Evolutionary conservation across 2,329 filamentous ascomycete genomes (phyloP).

Genomic region (Penicillium sp.): DNA sequence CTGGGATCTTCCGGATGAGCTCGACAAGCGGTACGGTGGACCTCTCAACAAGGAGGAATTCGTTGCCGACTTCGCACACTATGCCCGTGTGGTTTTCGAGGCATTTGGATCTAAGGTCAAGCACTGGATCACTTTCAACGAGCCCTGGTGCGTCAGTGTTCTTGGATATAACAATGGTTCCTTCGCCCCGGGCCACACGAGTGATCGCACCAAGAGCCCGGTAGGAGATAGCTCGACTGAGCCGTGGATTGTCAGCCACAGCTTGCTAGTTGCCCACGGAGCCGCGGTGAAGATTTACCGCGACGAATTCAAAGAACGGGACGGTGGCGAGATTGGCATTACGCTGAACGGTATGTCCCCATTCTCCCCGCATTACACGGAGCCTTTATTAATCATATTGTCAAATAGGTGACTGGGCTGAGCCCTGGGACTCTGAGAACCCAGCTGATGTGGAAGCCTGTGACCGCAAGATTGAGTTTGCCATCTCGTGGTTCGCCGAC

Average conservation of each 20-base stretch:
- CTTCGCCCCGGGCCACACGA: constrained; percentile 79
- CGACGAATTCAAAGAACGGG: constrained; percentile 71
- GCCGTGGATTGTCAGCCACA: constrained; percentile 80
- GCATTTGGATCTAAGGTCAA: constrained; percentile 71
- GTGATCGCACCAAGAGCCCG: constrained; percentile 67
- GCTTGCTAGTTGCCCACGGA: constrained; percentile 74
- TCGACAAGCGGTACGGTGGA: constrained; percentile 78
- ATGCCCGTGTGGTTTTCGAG: constrained; percentile 72
- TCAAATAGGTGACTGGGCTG: constrained; percentile 65
- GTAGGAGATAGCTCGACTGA: constrained; percentile 73
- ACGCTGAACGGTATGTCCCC: constrained; percentile 67
- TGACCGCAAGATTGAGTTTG: constrained; percentile 79
- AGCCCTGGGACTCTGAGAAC: constrained; percentile 78
- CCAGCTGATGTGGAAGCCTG: constrained; percentile 71
- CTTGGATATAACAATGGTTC: constrained; percentile 74
- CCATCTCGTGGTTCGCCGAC: constrained; percentile 85
- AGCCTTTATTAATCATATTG: background rate
- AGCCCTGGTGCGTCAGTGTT: constrained; percentile 81
- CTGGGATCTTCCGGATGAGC: constrained; percentile 78
- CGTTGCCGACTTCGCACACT: constrained; percentile 74
- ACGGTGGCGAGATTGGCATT: constrained; percentile 78
- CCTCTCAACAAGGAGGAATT: constrained; percentile 79
- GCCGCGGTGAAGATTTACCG: constrained; percentile 78
- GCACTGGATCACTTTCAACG: constrained; percentile 88
- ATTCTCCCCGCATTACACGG: background rate